phyloP scores from a whole-genome alignment of 345 rosid genomes.

The Dovyalis caffra region DNA sequence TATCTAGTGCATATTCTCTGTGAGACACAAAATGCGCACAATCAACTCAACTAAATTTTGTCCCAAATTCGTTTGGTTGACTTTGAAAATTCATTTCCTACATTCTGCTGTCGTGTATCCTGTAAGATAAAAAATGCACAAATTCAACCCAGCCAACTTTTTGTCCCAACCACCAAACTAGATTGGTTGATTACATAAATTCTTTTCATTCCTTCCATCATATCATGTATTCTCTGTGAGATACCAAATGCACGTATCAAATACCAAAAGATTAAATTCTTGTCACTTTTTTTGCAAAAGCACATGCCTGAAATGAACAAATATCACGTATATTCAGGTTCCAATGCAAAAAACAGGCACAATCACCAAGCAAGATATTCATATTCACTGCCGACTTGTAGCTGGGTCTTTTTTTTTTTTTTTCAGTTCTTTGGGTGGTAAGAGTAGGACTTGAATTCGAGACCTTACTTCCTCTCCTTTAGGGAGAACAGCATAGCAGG shows the following conservation, averaged over 20 bases:
- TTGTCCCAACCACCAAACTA: background rate
- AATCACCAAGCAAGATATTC: background rate
- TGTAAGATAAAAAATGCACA: background rate
- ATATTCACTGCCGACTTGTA: background rate
- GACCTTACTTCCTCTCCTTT: background rate
- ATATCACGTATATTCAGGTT: background rate
- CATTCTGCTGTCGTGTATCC: background rate
- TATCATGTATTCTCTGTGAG: background rate
- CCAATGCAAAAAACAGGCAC: background rate
- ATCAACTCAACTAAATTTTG: background rate
- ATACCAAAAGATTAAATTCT: background rate
- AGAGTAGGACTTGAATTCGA: background rate
- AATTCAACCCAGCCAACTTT: too few species aligned
- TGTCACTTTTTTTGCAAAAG: background rate
- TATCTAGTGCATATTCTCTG: background rate
- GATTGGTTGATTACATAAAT: background rate
- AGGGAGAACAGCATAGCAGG: too few species aligned
- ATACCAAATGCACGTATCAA: background rate
- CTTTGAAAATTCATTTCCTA: background rate
- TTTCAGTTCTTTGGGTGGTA: background rate
- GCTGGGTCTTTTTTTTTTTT: background rate
- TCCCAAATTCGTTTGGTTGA: background rate
- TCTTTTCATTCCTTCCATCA: background rate
- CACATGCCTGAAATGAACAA: background rate
- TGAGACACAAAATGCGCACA: background rate